A percentile compares a stretch with the other conserved stretches of the same genome.
phyloP scores from a whole-genome alignment of 352 stramenopile species.

The Achlya hypogyna region DNA sequence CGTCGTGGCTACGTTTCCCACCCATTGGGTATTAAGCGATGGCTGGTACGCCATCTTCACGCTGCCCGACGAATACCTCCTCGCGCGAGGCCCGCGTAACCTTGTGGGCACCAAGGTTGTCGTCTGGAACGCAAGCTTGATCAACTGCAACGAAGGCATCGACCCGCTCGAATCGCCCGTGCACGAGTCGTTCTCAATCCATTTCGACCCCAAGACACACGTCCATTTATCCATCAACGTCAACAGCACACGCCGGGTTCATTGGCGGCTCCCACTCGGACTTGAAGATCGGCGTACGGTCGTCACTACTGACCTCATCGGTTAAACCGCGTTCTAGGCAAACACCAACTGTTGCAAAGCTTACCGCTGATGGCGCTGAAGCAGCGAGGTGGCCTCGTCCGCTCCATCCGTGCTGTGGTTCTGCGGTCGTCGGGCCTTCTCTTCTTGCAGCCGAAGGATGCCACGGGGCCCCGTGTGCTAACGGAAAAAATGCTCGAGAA shows the following conservation, averaged over 20 bases:
- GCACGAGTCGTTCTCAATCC: slow-evolving; percentile 36
- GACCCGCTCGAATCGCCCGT: slow-evolving; percentile 59
- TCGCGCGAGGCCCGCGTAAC: slow-evolving; percentile 25
- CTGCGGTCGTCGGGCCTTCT: slow-evolving; percentile 45
- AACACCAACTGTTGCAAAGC: slow-evolving; percentile 39
- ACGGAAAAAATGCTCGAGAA: slow-evolving; percentile 36
- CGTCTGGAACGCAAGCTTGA: slow-evolving; percentile 53
- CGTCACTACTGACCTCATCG: slow-evolving; percentile 27
- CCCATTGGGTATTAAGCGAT: slow-evolving; percentile 58
- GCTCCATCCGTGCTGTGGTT: slow-evolving; percentile 44
- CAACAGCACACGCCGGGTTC: slow-evolving; percentile 56
- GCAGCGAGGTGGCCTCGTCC: slow-evolving; percentile 48
- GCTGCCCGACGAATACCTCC: slow-evolving; percentile 37
- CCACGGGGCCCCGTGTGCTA: slow-evolving; percentile 47
- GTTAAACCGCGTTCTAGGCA: neutral
- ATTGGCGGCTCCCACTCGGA: slow-evolving; percentile 34
- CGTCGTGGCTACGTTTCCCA: slow-evolving; percentile 43
- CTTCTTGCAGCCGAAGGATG: slow-evolving; percentile 58
- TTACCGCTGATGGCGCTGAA: slow-evolving; percentile 51
- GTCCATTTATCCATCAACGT: slow-evolving; percentile 51
- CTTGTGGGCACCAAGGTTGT: slow-evolving; percentile 55
- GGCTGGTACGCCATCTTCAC: slow-evolving; percentile 64
- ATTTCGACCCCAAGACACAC: slow-evolving; percentile 42
- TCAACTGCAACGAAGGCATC: slow-evolving; percentile 53
- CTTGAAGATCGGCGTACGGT: slow-evolving; percentile 31